Percentiles rank a stretch among this genome's conserved stretches.
These are phyloP conservation scores for Wickerhamiella alocasiicola DNA, from an alignment of 805 yeast species.

Conservation along the genomic window DNA sequence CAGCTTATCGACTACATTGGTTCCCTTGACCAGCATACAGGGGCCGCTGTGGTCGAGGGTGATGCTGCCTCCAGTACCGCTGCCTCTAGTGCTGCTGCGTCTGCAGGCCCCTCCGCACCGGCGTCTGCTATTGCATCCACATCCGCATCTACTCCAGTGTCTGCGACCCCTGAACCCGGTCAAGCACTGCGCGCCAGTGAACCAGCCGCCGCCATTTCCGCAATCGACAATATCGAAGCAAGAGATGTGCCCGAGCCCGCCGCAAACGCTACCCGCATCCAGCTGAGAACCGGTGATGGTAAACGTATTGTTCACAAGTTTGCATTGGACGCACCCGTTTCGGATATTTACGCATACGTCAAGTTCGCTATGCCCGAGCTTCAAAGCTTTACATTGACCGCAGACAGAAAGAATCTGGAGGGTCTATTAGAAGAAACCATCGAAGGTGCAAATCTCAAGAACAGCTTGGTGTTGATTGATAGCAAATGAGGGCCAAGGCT, in stretches of 20 bases:
- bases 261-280: conserved; percentile 50
- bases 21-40: neutral
- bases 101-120: neutral
- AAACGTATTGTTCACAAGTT: conserved; percentile 65
- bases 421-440: conserved; percentile 44
- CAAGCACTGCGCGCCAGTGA: neutral
- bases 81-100: conserved; percentile 8
- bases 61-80: conserved; percentile 15
- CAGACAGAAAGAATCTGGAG: conserved; percentile 48
- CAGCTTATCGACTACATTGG: conserved; percentile 58
- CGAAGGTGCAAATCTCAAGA: conserved; percentile 64
- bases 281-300: conserved; percentile 84
- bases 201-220: conserved; percentile 24
- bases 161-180: neutral
- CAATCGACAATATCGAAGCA: conserved; percentile 40
- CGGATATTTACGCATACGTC: conserved; percentile 48
- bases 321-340: conserved; percentile 43
- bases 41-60: neutral
- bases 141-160: conserved; percentile 16
- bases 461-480: conserved; percentile 71
- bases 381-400: conserved; percentile 40
- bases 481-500: too few species aligned
- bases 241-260: conserved; percentile 52
- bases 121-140: neutral
- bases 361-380: conserved; percentile 44